Evolutionary conservation across 352 stramenopile genomes (phyloP).

Genomic region (Pythium periplocum): DNA sequence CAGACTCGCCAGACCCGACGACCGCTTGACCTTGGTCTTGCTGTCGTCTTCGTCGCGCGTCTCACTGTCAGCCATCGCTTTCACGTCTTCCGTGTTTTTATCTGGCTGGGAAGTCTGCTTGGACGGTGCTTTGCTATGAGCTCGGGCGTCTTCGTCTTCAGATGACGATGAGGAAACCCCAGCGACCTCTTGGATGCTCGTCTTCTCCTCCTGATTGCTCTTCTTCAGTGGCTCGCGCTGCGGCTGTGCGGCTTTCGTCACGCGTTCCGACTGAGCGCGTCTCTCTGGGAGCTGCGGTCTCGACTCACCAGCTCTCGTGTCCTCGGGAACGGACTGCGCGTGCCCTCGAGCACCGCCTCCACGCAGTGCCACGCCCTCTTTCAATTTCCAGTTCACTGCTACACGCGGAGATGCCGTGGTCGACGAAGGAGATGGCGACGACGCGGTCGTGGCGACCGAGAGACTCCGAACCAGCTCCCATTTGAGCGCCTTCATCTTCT

Average conservation of each 20-base stretch:
- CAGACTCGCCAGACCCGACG: not conserved
- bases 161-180: too few relatives aligned
- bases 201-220: too few relatives aligned
- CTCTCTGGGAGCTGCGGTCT: too few relatives aligned
- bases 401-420: slow-evolving; percentile 22
- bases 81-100: slow-evolving; percentile 2
- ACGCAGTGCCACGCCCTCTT: slow-evolving; percentile 35
- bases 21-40: slow-evolving; percentile 6
- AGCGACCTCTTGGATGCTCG: too few relatives aligned
- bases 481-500: slow-evolving; percentile 67
- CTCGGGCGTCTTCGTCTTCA: too few relatives aligned
- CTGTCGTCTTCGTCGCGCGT: slow-evolving; percentile 9
- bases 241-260: too few relatives aligned
- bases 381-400: slow-evolving; percentile 49
- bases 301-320: too few relatives aligned
- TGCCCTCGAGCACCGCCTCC: slow-evolving; percentile 13
- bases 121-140: too few relatives aligned
- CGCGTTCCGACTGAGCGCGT: too few relatives aligned
- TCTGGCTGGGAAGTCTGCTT: too few relatives aligned
- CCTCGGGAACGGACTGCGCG: too few relatives aligned
- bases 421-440: slow-evolving; percentile 7
- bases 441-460: slow-evolving; percentile 10
- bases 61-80: slow-evolving; percentile 1
- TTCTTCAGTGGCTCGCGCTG: too few relatives aligned
- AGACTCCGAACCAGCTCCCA: slow-evolving; percentile 68